Conservation (phyloP, 108 stramenopile genomes). For the Nitzschia putrida region DNA sequence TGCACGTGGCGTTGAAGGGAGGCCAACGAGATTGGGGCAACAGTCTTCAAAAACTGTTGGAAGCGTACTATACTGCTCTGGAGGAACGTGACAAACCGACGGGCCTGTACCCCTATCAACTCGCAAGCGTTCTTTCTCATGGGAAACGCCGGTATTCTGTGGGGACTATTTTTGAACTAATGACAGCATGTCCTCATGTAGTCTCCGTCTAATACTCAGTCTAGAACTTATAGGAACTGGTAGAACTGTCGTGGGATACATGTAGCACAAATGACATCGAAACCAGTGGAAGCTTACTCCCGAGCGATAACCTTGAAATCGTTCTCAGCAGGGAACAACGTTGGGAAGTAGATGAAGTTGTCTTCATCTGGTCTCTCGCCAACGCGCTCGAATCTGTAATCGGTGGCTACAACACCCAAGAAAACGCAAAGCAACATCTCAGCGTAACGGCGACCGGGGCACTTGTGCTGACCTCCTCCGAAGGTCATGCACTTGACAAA, state of each 20-base stretch:
- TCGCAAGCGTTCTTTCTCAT: conserved; percentile 23
- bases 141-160: conserved; percentile 11
- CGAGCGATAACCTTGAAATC: no score
- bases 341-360: no score
- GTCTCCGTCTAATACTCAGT: neutral
- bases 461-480: conserved; percentile 40
- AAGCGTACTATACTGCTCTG: conserved; percentile 1
- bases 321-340: no score
- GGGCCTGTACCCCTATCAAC: conserved; percentile 32
- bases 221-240: no score
- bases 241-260: no score
- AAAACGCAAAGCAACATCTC: conserved; percentile 22
- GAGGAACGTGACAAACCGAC: conserved; percentile 20
- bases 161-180: conserved; percentile 32
- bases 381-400: conserved; percentile 3
- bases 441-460: conserved; percentile 33
- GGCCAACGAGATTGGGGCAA: conserved; percentile 22
- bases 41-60: conserved; percentile 20
- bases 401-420: conserved; percentile 19
- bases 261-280: no score
- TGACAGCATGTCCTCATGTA: conserved; percentile 25
- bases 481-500: conserved; percentile 26
- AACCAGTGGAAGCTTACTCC: no score
- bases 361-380: no score
- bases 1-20: conserved; percentile 30